Percentiles rank a stretch among this genome's conserved stretches.
phyloP scores from a whole-genome alignment of 1,284 basidiomycete species.

The Xerocomus nothofagi region DNA sequence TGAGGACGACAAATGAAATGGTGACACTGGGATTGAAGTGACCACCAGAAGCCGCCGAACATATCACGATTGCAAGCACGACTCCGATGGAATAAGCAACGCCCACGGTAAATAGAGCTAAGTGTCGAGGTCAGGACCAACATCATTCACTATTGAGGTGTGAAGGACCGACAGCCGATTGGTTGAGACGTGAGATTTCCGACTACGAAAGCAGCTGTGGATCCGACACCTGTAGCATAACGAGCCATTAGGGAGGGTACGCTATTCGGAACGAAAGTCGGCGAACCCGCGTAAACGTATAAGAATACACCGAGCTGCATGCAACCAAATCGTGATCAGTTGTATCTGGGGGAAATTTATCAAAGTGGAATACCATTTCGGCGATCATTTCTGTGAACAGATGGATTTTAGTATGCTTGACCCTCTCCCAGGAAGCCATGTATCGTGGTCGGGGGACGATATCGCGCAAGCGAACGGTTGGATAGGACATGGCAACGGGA shows the following conservation, averaged over 20 bases:
- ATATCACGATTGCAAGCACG: constrained; percentile 55
- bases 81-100: constrained; percentile 63
- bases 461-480: constrained; percentile 41
- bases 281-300: constrained; percentile 55
- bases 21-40: constrained; percentile 66
- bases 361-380: constrained; percentile 48
- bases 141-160: not conserved
- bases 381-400: constrained; percentile 58
- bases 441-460: constrained; percentile 40
- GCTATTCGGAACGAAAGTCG: not conserved
- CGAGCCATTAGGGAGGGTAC: not conserved
- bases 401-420: constrained; percentile 48
- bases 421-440: constrained; percentile 54
- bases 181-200: constrained; percentile 46
- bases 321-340: constrained; percentile 27
- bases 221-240: constrained; percentile 49
- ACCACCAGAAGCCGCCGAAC: constrained; percentile 56
- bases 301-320: constrained; percentile 44
- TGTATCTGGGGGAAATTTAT: constrained; percentile 22
- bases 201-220: constrained; percentile 53
- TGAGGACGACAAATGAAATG: constrained; percentile 52
- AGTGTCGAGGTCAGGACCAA: not conserved
- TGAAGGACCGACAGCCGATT: constrained; percentile 51
- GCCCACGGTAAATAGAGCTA: constrained; percentile 61
- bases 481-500: constrained; percentile 21